A percentile compares a stretch with the other conserved stretches of the same genome.
Evolutionary conservation across 2,329 filamentous ascomycete species (phyloP).

Genomic region (Pezicula radicicola): DNA sequence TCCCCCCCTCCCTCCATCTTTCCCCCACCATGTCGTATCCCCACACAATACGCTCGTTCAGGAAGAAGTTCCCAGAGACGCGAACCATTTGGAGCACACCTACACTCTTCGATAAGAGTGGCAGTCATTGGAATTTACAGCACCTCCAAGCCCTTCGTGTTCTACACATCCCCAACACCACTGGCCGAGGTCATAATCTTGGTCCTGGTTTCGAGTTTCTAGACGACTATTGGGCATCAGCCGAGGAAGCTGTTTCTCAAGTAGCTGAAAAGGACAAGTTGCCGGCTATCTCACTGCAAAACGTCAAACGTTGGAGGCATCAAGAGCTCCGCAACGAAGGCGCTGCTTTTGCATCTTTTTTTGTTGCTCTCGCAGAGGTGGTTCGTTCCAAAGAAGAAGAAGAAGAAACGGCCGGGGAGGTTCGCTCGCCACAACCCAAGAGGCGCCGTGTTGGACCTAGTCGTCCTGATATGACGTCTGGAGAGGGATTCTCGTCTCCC

Average conservation of each 20-base stretch:
- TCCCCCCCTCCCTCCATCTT: too few relatives aligned
- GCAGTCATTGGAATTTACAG: not conserved
- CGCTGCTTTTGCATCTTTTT: not conserved
- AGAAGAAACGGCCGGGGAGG: not conserved
- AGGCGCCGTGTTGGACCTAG: not conserved
- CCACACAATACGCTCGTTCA: not conserved
- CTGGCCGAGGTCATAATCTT: too few relatives aligned
- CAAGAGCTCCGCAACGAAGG: not conserved
- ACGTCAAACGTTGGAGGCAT: not conserved
- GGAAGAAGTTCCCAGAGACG: not conserved
- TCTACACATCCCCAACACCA: not conserved
- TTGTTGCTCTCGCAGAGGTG: not conserved
- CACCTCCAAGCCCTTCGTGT: not conserved
- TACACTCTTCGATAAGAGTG: not conserved
- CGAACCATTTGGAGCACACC: not conserved
- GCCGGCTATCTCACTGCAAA: not conserved
- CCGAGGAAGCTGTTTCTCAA: not conserved
- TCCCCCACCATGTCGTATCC: not conserved
- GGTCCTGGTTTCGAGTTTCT: too few relatives aligned
- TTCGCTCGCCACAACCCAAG: not conserved
- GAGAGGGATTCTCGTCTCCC: not conserved
- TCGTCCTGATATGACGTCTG: not conserved
- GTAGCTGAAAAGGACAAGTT: not conserved
- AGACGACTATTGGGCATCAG: too few relatives aligned
- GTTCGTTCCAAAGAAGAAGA: not conserved